phyloP scores from a whole-genome alignment of 768 basidiomycete genomes.

The Rhizopogon vulgaris region DNA sequence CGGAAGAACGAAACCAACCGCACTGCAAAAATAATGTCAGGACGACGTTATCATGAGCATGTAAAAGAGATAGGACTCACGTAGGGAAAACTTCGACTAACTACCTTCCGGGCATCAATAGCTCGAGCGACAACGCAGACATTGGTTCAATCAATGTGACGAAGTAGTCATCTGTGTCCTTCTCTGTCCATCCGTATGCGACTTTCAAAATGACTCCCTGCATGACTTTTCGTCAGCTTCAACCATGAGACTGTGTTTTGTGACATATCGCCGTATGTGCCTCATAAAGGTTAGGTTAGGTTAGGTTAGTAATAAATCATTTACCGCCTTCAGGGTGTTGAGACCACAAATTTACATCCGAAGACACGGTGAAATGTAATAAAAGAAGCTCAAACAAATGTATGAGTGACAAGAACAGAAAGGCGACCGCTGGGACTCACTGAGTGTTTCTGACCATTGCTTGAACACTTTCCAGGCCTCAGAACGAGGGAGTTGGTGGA shows the following conservation, averaged over 20 bases:
- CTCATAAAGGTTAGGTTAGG: slow-evolving; percentile 27
- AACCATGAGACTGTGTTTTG: neutral
- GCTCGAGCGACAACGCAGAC: slow-evolving; percentile 9
- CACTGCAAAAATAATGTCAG: neutral
- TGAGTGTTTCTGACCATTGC: slow-evolving; percentile 17
- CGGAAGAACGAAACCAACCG: neutral
- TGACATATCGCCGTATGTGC: slow-evolving; percentile 33
- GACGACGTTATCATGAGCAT: neutral
- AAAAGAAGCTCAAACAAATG: slow-evolving; percentile 12
- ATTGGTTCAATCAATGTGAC: slow-evolving; percentile 26
- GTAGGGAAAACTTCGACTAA: neutral
- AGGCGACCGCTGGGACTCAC: slow-evolving; percentile 1
- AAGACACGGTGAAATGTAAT: slow-evolving; percentile 41
- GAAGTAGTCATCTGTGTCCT: slow-evolving; percentile 28
- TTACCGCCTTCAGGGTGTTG: slow-evolving; percentile 33
- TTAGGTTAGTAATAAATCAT: slow-evolving; percentile 43
- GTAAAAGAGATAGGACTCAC: neutral
- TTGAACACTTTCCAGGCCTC: slow-evolving; percentile 12
- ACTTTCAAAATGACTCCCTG: slow-evolving; percentile 31
- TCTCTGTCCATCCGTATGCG: slow-evolving; percentile 35
- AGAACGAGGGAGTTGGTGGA: slow-evolving; percentile 16
- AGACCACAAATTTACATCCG: slow-evolving; percentile 37
- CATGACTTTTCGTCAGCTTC: slow-evolving; percentile 3
- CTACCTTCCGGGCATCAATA: neutral
- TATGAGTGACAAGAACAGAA: neutral